phyloP scores from a whole-genome alignment of 768 basidiomycete genomes.

The Leccinellum luteum region DNA sequence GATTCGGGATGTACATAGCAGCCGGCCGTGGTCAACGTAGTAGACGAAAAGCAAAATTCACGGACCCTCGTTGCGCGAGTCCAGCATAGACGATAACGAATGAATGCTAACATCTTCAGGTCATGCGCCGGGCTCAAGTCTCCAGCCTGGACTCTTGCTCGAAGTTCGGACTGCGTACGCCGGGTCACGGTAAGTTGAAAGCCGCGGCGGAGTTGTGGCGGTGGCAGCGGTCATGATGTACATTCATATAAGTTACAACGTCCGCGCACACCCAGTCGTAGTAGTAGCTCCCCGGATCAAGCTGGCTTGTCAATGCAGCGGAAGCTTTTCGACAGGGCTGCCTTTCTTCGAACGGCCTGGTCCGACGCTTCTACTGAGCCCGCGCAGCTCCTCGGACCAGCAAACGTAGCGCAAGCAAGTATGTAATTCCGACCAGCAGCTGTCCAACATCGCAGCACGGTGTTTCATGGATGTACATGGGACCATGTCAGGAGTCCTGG shows the following conservation, averaged over 20 bases:
- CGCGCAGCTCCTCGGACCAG: background rate
- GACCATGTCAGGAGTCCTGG: background rate
- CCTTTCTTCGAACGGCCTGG: background rate
- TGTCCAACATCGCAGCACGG: background rate
- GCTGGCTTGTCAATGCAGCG: background rate
- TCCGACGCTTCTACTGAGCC: background rate
- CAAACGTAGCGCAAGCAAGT: background rate
- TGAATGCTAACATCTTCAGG: slow-evolving; percentile 47
- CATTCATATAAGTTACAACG: background rate
- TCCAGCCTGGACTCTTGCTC: slow-evolving; percentile 35
- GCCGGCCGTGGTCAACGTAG: slow-evolving; percentile 55
- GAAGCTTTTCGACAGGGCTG: background rate
- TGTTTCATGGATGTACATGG: background rate
- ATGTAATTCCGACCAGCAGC: slow-evolving; percentile 1
- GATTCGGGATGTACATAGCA: slow-evolving; percentile 56
- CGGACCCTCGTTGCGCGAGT: slow-evolving; percentile 4
- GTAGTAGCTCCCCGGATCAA: background rate
- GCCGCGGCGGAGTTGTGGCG: background rate
- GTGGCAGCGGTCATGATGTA: background rate
- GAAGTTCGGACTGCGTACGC: slow-evolving; percentile 45
- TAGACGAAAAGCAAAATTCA: background rate
- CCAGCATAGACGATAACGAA: slow-evolving; percentile 47
- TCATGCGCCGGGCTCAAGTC: slow-evolving; percentile 52
- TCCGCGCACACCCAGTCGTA: background rate
- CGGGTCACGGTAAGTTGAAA: no score